Base-by-base conservation (phyloP, 2,329 filamentous ascomycete species). In the Mycogone perniciosa region DNA sequence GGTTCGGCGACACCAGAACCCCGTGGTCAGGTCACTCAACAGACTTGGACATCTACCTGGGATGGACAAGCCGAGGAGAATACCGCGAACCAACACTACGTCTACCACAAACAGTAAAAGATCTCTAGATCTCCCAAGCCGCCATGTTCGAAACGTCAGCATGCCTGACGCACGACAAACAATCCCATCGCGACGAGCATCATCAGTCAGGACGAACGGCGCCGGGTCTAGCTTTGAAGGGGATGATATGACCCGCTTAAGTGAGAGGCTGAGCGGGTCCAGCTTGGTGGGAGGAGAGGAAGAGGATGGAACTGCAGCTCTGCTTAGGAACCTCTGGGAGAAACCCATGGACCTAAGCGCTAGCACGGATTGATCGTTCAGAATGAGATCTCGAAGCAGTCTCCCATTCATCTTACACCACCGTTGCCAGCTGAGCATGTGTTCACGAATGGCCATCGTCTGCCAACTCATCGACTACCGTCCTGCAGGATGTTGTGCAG, bases 1-100 rank as follows among this genome's bases (percentile, higher is more conserved):
- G 7, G 83, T 89, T 33, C 77, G 85, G 48, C 75, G 86, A 41
- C 85, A 85, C 62, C 83, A 87, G 60, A 86, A 88, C 58, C 84
- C 86, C 0, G 75, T 89, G 13, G 80, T 78, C 4, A 77, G 84
- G 42, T 84, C 83, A 0, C 68, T 89, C 13, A 67, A 67, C 38
- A 67, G 71, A 4, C 61, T 74, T 5, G 61, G 61, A 33, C 62
- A 74, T 31, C 72, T 82, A 1, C 76, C 80, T 0, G 77, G 76
- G 6, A 64, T 71, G 31, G 72, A 80, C 47, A 78, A 74, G 61
- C 72, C 68, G 31, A 70, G 71, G 54, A 71, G 71, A 35, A 81
- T 82, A 20, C 72, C 71, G 34, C 69, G 69, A 27, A 64, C 69
- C 40, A 67, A 65, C 34, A 64, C 63, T 3, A 67, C 67, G 44